These are phyloP conservation scores for Globisporangium cederbergense DNA, from an alignment of 352 stramenopile genomes.

Conservation along the genomic window DNA sequence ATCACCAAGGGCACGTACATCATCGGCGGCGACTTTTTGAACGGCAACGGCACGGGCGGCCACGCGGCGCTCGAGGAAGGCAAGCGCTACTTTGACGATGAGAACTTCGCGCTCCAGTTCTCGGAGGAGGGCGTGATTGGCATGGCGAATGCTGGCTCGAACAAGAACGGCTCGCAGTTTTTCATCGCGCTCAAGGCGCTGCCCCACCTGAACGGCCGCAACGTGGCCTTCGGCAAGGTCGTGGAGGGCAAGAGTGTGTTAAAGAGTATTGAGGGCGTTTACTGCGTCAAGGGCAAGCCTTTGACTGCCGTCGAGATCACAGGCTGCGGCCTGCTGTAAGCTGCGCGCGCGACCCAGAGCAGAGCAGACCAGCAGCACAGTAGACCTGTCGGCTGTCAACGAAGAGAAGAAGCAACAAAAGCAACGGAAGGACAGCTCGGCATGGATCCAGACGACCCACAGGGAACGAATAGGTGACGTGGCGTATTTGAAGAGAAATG, in stretches of 20 bases:
- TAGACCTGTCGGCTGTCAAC: neutral
- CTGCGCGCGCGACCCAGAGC: neutral
- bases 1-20: constrained; percentile 81
- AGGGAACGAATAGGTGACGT: neutral
- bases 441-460: neutral
- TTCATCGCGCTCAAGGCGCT: constrained; percentile 94
- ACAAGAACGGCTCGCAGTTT: constrained; percentile 99
- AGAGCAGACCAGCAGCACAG: neutral
- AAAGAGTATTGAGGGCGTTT: constrained; percentile 80
- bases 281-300: constrained; percentile 80
- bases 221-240: constrained; percentile 86
- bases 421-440: neutral
- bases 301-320: constrained; percentile 80
- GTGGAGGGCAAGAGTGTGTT: constrained; percentile 81
- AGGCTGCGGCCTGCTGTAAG: constrained; percentile 75
- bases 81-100: constrained; percentile 79
- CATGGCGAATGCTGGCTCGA: constrained; percentile 98
- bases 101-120: constrained; percentile 87
- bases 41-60: constrained; percentile 68
- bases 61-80: constrained; percentile 68
- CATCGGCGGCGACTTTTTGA: constrained; percentile 70
- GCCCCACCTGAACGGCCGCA: constrained; percentile 84
- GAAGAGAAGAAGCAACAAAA: neutral
- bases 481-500: neutral
- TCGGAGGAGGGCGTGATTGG: constrained; percentile 78